Conservation (phyloP, 2,329 filamentous ascomycete genomes). For the Penicillium corylophilum region DNA sequence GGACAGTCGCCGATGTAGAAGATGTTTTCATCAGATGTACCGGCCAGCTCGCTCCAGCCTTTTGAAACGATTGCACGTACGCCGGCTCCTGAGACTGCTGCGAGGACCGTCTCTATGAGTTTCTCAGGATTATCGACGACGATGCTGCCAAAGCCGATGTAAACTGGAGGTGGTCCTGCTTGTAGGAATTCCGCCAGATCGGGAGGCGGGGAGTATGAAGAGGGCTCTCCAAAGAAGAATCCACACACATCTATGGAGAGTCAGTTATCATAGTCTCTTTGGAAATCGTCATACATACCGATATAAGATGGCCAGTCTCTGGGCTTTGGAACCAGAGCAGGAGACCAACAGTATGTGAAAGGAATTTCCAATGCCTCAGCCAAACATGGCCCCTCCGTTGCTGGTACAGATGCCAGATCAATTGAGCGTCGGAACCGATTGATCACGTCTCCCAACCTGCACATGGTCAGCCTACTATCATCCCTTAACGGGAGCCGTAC, state of each 20-base stretch:
- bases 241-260: conserved; percentile 41
- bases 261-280: neutral
- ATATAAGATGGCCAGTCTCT: conserved; percentile 42
- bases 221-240: conserved; percentile 45
- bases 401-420: conserved; percentile 41
- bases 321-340: conserved; percentile 42
- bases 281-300: conserved; percentile 18
- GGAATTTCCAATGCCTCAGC: conserved; percentile 40
- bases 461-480: neutral
- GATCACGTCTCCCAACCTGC: conserved; percentile 47
- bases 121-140: conserved; percentile 52
- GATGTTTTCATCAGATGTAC: conserved; percentile 37
- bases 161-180: conserved; percentile 51
- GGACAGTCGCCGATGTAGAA: conserved; percentile 57
- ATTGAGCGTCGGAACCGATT: conserved; percentile 45
- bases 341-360: conserved; percentile 50
- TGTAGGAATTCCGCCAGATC: conserved; percentile 47
- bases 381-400: conserved; percentile 39
- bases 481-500: neutral
- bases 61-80: conserved; percentile 55
- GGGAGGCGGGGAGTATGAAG: conserved; percentile 41
- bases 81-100: conserved; percentile 49
- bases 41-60: conserved; percentile 53
- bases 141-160: conserved; percentile 59
- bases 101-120: conserved; percentile 48